Conservation (phyloP, 495 filamentous ascomycete genomes). For the Podospora fimiseda region DNA sequence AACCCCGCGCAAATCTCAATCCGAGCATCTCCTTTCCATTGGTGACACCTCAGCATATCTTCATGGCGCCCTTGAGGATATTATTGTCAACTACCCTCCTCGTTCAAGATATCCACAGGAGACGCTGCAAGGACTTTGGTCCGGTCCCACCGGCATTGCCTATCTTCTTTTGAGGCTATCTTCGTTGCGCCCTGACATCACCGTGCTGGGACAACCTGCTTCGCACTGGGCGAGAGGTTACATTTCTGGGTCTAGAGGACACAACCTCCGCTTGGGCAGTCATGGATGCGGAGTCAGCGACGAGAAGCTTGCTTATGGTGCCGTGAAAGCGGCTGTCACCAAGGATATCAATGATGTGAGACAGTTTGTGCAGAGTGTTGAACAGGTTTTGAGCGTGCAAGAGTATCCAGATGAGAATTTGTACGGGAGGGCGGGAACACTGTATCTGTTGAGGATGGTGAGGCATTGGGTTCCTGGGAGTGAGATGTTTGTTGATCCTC, state of each 20-base stretch:
- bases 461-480: slow-evolving; percentile 18
- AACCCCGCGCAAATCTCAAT: background rate
- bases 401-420: slow-evolving; percentile 47
- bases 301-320: slow-evolving; percentile 48
- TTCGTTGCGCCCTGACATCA: slow-evolving; percentile 38
- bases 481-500: slow-evolving; percentile 23
- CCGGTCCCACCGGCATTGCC: slow-evolving; percentile 53
- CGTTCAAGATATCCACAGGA: slow-evolving; percentile 22
- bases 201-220: slow-evolving; percentile 37
- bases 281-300: slow-evolving; percentile 48
- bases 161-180: slow-evolving; percentile 53
- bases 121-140: slow-evolving; percentile 45
- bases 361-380: slow-evolving; percentile 38
- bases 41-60: slow-evolving; percentile 18
- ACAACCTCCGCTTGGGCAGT: slow-evolving; percentile 22
- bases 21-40: slow-evolving; percentile 6
- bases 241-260: slow-evolving; percentile 38
- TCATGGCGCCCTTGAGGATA: slow-evolving; percentile 24
- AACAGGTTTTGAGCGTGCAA: slow-evolving; percentile 25
- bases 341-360: slow-evolving; percentile 37
- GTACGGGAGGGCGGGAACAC: slow-evolving; percentile 54
- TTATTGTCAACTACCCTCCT: slow-evolving; percentile 27
- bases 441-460: slow-evolving; percentile 53
- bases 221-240: slow-evolving; percentile 44
- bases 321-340: slow-evolving; percentile 44